Conservation (phyloP, 768 basidiomycete genomes). For the Leccinum disarticulatum region DNA sequence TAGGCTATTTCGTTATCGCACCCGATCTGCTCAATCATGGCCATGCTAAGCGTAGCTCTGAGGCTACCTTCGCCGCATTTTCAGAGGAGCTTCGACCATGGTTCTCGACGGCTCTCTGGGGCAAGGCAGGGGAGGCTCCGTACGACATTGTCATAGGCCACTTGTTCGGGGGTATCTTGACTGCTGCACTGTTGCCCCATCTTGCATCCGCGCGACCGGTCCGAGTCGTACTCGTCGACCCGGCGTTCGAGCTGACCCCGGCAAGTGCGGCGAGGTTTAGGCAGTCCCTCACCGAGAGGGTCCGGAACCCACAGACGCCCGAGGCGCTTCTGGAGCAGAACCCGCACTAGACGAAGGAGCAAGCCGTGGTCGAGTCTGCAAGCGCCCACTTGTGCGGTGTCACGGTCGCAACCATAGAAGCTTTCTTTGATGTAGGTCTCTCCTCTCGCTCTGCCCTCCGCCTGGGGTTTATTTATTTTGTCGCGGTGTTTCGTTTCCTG, state of each 20-base stretch:
- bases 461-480: too few relatives aligned
- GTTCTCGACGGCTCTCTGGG: conserved; percentile 1
- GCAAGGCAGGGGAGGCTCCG: background rate
- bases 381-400: background rate
- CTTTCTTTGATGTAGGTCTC: conserved; percentile 15
- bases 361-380: background rate
- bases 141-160: conserved; percentile 21
- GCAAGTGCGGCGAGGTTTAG: background rate
- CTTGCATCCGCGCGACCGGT: conserved; percentile 11
- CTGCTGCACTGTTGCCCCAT: conserved; percentile 11
- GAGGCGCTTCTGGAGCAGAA: background rate
- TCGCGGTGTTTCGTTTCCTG: too few relatives aligned
- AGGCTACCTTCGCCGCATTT: conserved; percentile 15
- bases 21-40: conserved; percentile 27
- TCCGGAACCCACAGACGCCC: conserved; percentile 1
- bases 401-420: conserved; percentile 5
- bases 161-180: conserved; percentile 21
- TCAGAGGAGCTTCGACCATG: conserved; percentile 12
- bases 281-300: rapidly evolving
- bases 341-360: background rate
- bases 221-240: conserved; percentile 20
- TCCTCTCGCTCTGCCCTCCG: background rate
- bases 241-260: conserved; percentile 4
- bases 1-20: conserved; percentile 26
- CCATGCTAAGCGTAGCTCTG: conserved; percentile 2